A percentile compares a stretch with the other conserved stretches of the same genome.
These are phyloP conservation scores for Didymosphaeria variabile DNA, from an alignment of 2,329 filamentous ascomycete species.

Conservation along the genomic window DNA sequence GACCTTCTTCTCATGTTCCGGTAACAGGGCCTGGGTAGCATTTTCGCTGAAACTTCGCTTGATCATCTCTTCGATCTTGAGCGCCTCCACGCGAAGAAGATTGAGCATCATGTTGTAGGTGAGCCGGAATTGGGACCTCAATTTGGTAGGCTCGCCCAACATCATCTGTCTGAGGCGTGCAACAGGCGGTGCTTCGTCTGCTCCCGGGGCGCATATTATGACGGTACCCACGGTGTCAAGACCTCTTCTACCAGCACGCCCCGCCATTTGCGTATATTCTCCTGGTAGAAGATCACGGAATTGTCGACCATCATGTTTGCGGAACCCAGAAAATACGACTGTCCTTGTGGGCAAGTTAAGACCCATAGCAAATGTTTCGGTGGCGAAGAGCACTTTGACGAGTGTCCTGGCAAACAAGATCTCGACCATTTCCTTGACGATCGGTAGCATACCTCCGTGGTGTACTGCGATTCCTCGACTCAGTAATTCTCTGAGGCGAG, in stretches of 20 bases:
- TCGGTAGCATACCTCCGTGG: constrained; percentile 91
- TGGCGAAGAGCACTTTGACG: constrained; percentile 96
- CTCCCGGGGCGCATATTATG: constrained; percentile 84
- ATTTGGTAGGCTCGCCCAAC: constrained; percentile 90
- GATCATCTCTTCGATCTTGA: constrained; percentile 99
- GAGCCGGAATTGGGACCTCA: constrained; percentile 93
- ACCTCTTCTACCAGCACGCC: constrained; percentile 89
- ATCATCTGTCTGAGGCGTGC: constrained; percentile 91
- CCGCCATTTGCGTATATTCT: constrained; percentile 99
- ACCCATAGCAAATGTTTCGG: constrained; percentile 98
- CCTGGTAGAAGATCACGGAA: constrained; percentile 93
- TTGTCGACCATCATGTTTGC: constrained; percentile 92
- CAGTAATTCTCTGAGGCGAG: constrained; percentile 84
- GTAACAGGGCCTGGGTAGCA: constrained; percentile 90
- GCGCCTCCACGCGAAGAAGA: constrained; percentile 88
- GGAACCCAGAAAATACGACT: constrained; percentile 95
- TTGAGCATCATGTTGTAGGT: constrained; percentile 99
- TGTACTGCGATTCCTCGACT: constrained; percentile 93
- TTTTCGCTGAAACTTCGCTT: constrained; percentile 99
- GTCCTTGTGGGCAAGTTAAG: constrained; percentile 94
- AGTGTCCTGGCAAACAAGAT: constrained; percentile 94
- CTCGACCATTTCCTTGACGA: constrained; percentile 97
- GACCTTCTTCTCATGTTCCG: constrained; percentile 95
- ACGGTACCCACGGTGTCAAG: constrained; percentile 92
- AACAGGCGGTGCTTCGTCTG: constrained; percentile 88